Conservation (phyloP, 169 alveolate genomes). For the Plasmodium fragile region DNA sequence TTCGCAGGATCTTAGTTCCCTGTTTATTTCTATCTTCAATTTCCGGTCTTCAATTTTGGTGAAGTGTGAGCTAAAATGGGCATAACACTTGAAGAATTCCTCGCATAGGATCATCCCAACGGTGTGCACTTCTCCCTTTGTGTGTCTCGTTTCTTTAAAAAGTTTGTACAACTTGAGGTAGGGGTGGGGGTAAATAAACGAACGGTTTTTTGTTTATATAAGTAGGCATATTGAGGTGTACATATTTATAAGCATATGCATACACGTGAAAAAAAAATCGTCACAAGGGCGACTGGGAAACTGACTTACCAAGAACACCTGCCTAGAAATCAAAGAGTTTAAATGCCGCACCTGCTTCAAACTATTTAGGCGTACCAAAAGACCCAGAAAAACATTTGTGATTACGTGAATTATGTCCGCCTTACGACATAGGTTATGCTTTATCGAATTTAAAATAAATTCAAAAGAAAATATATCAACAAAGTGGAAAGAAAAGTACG, state of each 20-base stretch:
- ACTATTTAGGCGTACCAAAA: conserved; percentile 14
- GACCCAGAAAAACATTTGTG: conserved; percentile 27
- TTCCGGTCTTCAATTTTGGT: conserved; percentile 28
- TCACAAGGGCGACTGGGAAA: not conserved
- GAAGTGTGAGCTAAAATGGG: conserved; percentile 25
- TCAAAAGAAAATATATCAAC: conserved; percentile 42
- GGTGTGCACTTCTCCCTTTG: not conserved
- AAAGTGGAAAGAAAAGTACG: conserved; percentile 62
- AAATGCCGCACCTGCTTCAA: conserved; percentile 4
- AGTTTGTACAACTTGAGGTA: conserved; percentile 15
- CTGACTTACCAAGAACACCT: conserved; percentile 22
- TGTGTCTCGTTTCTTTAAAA: not conserved
- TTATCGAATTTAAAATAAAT: conserved; percentile 32
- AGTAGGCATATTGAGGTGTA: not conserved
- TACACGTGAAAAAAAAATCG: not conserved
- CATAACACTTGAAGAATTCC: conserved; percentile 58
- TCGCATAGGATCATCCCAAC: conserved; percentile 6
- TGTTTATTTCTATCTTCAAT: conserved; percentile 20
- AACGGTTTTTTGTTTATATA: not conserved
- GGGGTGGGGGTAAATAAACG: not conserved
- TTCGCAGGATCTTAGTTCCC: conserved; percentile 2
- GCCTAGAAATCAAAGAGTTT: conserved; percentile 17
- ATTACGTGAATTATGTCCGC: conserved; percentile 21
- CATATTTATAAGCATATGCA: not conserved
- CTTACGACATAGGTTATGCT: not conserved